Evolutionary conservation across 768 basidiomycete species (phyloP).

Genomic region (Suillus tomentosus): DNA sequence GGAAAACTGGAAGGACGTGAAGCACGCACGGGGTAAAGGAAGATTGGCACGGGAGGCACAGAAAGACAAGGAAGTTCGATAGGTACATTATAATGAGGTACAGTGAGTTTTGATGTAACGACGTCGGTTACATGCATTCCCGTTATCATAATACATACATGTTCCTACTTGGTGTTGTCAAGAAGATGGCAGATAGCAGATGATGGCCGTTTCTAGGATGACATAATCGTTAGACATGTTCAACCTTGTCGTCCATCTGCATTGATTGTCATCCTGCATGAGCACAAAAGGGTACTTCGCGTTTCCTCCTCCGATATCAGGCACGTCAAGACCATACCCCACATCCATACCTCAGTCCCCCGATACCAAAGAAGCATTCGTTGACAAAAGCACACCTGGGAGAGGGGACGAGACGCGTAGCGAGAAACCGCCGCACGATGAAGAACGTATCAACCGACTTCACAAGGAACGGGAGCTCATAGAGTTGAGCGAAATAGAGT

Average conservation of each 20-base stretch:
- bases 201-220: not conserved
- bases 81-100: not conserved
- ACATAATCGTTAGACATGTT: not conserved
- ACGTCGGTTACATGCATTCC: not conserved
- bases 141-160: not conserved
- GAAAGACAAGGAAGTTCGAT: slow-evolving; percentile 6
- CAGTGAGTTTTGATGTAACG: not conserved
- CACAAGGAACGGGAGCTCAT: slow-evolving; percentile 44
- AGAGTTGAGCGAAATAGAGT: slow-evolving; percentile 54
- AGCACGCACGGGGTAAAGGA: slow-evolving; percentile 74
- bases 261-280: not conserved
- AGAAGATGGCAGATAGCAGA: not conserved
- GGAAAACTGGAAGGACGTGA: slow-evolving; percentile 63
- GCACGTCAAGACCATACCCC: slow-evolving; percentile 3
- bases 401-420: slow-evolving; percentile 6
- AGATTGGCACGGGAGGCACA: slow-evolving; percentile 63
- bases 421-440: slow-evolving; percentile 14
- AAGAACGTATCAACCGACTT: slow-evolving; percentile 21
- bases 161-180: not conserved
- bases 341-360: not conserved
- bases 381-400: not conserved
- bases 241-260: not conserved
- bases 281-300: slow-evolving; percentile 8
- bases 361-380: not conserved
- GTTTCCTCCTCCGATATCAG: not conserved